phyloP scores from a whole-genome alignment of 2,329 filamentous ascomycete genomes.

The Ophiostoma perfectum region DNA sequence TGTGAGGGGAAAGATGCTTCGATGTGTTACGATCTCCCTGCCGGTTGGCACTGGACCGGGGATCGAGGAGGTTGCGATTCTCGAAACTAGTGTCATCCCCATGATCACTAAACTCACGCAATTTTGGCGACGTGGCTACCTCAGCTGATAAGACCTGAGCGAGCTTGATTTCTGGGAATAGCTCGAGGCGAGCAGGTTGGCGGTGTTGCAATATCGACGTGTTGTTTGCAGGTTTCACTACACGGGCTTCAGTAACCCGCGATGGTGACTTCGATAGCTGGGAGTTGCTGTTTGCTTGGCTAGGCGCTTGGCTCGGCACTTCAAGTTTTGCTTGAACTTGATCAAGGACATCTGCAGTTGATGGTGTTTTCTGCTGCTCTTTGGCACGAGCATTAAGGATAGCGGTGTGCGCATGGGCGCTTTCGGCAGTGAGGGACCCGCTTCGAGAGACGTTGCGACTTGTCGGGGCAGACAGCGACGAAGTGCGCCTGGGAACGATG shows the following conservation, averaged over 20 bases:
- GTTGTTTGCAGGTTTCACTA: background rate
- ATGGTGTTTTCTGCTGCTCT: background rate
- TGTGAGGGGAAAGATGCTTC: conserved; percentile 51
- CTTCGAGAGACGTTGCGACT: conserved; percentile 49
- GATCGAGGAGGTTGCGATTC: conserved; percentile 24
- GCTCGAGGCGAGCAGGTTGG: background rate
- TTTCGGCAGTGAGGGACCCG: conserved; percentile 54
- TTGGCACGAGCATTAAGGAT: conserved; percentile 10
- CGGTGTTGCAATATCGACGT: background rate
- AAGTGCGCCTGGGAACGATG: conserved; percentile 50
- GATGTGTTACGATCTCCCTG: conserved; percentile 51
- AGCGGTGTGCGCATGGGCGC: conserved; percentile 47
- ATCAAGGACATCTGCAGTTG: background rate
- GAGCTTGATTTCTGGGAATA: background rate
- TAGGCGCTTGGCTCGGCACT: conserved; percentile 1
- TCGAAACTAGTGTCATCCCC: conserved; percentile 30
- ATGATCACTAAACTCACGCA: conserved; percentile 26
- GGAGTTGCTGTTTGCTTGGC: background rate
- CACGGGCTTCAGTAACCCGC: background rate
- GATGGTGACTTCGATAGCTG: background rate
- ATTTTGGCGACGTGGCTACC: background rate
- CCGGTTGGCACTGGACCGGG: conserved; percentile 42
- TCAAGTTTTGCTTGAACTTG: background rate
- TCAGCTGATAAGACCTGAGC: background rate
- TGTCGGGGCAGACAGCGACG: conserved; percentile 58